Conservation (phyloP, 2,329 filamentous ascomycete genomes). For the Colletotrichum kahawae region DNA sequence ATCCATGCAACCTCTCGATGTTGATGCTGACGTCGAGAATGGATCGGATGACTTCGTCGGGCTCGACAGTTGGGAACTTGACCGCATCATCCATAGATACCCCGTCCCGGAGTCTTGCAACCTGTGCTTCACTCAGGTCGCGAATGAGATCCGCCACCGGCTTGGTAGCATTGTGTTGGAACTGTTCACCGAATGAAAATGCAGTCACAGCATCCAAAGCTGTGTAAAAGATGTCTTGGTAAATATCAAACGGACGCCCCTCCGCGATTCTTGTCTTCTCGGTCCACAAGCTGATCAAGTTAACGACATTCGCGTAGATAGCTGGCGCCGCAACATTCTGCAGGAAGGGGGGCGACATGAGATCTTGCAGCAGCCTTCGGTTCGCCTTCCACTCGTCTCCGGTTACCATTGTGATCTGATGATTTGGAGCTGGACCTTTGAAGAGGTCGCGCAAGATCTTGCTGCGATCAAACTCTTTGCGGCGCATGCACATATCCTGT, state of each 20-base stretch:
- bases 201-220: conserved; percentile 36
- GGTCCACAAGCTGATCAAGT: conserved; percentile 38
- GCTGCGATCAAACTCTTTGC: conserved; percentile 38
- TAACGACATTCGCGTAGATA: conserved; percentile 32
- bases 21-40: not conserved
- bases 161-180: not conserved
- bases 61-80: not conserved
- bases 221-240: conserved; percentile 31
- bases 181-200: conserved; percentile 29
- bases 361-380: conserved; percentile 38
- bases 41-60: not conserved
- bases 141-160: not conserved
- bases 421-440: conserved; percentile 24
- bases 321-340: conserved; percentile 35
- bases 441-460: not conserved
- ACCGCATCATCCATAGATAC: not conserved
- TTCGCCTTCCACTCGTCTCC: conserved; percentile 35
- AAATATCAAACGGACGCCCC: conserved; percentile 33
- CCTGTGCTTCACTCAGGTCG: not conserved
- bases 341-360: conserved; percentile 41
- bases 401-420: conserved; percentile 34
- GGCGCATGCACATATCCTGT: conserved; percentile 37
- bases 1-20: not conserved
- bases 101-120: not conserved
- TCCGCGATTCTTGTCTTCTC: conserved; percentile 32